Evolutionary conservation across 2,329 filamentous ascomycete genomes (phyloP), one percentile per base, ranked within the genome.

Genomic region (Lecanicillium sp.): DNA sequence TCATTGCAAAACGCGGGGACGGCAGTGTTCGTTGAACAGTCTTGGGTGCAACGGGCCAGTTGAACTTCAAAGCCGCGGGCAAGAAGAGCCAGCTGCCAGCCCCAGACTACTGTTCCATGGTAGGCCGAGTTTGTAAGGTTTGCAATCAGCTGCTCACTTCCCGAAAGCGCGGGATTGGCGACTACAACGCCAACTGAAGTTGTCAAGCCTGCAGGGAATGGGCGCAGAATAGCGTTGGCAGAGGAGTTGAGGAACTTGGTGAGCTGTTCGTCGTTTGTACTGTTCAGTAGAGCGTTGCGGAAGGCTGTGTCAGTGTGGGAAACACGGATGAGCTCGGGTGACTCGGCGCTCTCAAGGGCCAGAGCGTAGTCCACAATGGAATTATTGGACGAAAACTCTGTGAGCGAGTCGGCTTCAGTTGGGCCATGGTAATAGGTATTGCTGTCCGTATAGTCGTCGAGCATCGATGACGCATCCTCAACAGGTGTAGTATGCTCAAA

Each of bases 261-360:
- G 1, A 80, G 63, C 45, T 81, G 75, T 0, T 55, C 47, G 34
- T 79, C 62, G 33, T 78, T 65, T 2, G 75, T 78, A 0, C 70
- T 67, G 48, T 80, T 79, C 27, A 81, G 62, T 2, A 82, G 58
- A 53, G 80, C 80, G 40, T 73, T 70, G 2, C 75, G 72, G 60
- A 80, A 83, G 37, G 70, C 77, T 43, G 76, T 73, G 44, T 83
- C 78, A 0, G 73, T 78, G 51, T 83, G 77, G 64, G 80, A 75
- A 14, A 81, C 65, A 19, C 63, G 59, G 1, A 81, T 72, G 13
- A 71, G 53, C 2, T 64, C 51, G 19, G 70, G 62, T 16, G 68
- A 58, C 33, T 67, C 56, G 41, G 68, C 63, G 3, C 69, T 75
- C 4, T 78, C 65, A 0, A 82, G 65, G 0, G 76, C 63, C 3